Evolutionary conservation across 1,139 yeast species (phyloP), one percentile per base, ranked within the genome.

Genomic region (Pichia sp.): DNA sequence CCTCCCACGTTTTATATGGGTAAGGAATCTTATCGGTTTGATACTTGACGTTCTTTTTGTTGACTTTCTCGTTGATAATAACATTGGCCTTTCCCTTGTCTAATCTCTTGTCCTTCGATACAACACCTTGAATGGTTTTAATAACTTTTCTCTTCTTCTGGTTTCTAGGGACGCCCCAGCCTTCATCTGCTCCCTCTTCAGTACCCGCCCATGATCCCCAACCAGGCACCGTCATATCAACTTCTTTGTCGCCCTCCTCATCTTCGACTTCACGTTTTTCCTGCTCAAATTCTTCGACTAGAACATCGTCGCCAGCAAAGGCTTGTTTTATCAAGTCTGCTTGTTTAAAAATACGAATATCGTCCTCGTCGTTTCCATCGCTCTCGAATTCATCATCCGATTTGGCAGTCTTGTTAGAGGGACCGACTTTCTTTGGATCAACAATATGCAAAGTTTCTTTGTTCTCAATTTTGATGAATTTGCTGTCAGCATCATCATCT

Each of bases 221-320:
- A 2, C 99, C 99, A 3, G 98, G 98, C 48, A 91, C 70, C 0
- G 96, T 85, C 49, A 85, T 71, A 66, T 91, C 96, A 56, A 85
- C 85, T 62, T 85, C 90, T 66, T 88, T 78, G 67, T 93, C 97
- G 55, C 82, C 98, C 69, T 93, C 98, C 46, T 86, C 93, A 49
- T 73, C 78, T 6, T 78, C 74, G n/a, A 79, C 79, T 58, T 79
- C 75, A 53, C 74, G 74, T 71, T 93, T 93, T 22, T 76, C 82
- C 55, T 78, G 79, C 65, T 90, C 90, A 59, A 90, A 96, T 19
- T 78, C 77, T 21, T 85, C 85, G n/a, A 82, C 85, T 21, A 63
- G 55, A 44, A 83, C 85, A 65, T 93, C 95, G 69, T 93, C 99
- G 23, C 98, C 98, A 2, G 97, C 98, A 75, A 93, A 93, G 0